These are phyloP conservation scores for Botryotinia globosa DNA, from an alignment of 2,329 filamentous ascomycete species.

Conservation along the genomic window DNA sequence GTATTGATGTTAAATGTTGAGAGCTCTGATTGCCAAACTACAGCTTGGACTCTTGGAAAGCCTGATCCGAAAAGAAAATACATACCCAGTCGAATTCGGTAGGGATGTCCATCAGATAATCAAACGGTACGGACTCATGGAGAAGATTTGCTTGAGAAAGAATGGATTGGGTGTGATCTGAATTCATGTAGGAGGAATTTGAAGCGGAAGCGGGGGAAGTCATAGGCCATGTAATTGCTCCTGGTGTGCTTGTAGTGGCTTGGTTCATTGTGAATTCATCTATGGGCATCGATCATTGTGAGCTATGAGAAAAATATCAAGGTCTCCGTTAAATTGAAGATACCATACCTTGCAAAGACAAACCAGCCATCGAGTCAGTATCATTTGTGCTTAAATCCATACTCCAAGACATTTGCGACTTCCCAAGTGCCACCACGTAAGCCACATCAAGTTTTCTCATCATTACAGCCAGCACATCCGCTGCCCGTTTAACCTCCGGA, in stretches of 20 bases:
- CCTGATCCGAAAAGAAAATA: not conserved
- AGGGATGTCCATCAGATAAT: not conserved
- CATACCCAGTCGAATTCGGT: slow-evolving; percentile 7
- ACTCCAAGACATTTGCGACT: not conserved
- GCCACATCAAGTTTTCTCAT: not conserved
- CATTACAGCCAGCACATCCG: slow-evolving; percentile 8
- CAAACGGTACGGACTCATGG: not conserved
- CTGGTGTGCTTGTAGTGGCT: not conserved
- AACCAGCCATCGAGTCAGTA: not conserved
- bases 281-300: not conserved
- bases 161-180: not conserved
- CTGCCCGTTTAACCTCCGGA: not conserved
- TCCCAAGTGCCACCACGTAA: not conserved
- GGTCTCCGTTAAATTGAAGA: not conserved
- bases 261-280: not conserved
- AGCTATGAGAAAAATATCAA: not conserved
- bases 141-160: not conserved
- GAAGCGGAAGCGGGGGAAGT: not conserved
- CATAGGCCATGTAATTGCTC: not conserved
- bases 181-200: not conserved
- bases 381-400: not conserved
- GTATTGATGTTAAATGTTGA: not conserved
- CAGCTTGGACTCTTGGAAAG: not conserved
- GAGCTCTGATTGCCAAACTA: not conserved
- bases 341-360: slow-evolving; percentile 8